Conservation (phyloP, 306 rosid species). For the Coriaria nepalensis region DNA sequence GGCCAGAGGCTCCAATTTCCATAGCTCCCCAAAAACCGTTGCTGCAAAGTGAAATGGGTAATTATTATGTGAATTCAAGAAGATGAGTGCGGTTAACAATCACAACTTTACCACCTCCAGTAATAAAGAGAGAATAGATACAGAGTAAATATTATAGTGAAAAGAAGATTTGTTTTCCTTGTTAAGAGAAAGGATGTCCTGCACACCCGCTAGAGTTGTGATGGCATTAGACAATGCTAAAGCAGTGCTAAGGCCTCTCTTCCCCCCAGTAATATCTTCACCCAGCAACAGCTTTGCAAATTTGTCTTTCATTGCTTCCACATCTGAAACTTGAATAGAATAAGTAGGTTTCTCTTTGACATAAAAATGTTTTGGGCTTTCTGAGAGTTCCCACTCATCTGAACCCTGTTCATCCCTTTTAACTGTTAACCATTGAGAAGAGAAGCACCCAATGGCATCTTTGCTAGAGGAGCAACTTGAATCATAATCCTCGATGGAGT, state of each 20-base stretch:
- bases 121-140: no score
- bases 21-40: constrained; percentile 73
- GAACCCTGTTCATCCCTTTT: constrained; percentile 44
- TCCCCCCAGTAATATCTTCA: constrained; percentile 83
- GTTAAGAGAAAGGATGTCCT: constrained; percentile 1
- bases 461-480: constrained; percentile 82
- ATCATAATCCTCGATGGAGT: constrained; percentile 56
- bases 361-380: constrained; percentile 41
- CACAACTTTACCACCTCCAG: no score
- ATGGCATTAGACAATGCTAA: constrained; percentile 76
- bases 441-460: constrained; percentile 68
- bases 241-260: constrained; percentile 62
- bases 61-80: neutral
- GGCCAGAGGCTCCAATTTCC: constrained; percentile 86
- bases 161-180: no score
- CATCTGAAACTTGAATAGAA: constrained; percentile 39
- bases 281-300: constrained; percentile 75
- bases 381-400: constrained; percentile 63
- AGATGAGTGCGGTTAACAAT: neutral
- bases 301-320: constrained; percentile 73
- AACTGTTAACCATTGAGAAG: constrained; percentile 59
- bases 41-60: constrained; percentile 36
- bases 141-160: no score
- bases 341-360: constrained; percentile 47
- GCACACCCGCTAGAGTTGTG: constrained; percentile 63